A percentile compares a stretch with the other conserved stretches of the same genome.
Conservation (phyloP, 176 grass and related monocot genomes). For the Carex myosuroides region DNA sequence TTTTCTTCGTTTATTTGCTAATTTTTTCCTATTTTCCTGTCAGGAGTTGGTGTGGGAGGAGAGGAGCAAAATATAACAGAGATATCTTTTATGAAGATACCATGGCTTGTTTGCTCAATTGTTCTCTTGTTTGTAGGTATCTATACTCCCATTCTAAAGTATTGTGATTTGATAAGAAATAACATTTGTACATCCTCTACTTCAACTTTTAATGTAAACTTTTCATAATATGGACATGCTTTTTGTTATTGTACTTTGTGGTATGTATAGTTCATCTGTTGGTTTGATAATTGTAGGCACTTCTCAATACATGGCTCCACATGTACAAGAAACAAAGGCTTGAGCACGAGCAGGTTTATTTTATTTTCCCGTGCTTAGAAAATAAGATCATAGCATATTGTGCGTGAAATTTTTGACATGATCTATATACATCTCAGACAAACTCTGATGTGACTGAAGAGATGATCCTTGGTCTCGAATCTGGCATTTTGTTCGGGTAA, state of each 20-base stretch:
- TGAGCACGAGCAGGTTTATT: slow-evolving; percentile 75
- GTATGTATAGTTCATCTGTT: background rate
- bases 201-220: background rate
- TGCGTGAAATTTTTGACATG: slow-evolving; percentile 25
- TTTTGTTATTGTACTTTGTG: background rate
- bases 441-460: slow-evolving; percentile 90
- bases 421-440: slow-evolving; percentile 36
- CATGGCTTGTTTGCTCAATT: slow-evolving; percentile 70
- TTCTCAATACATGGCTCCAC: slow-evolving; percentile 87
- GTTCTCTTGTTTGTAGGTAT: slow-evolving; percentile 99
- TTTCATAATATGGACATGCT: background rate
- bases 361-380: background rate
- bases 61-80: slow-evolving; percentile 80
- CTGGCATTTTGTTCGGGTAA: slow-evolving; percentile 97
- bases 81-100: slow-evolving; percentile 72
- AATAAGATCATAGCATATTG: slow-evolving; percentile 13
- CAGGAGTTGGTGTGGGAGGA: slow-evolving; percentile 94
- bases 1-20: background rate
- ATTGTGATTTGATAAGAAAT: background rate
- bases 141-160: slow-evolving; percentile 36
- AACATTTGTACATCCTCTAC: background rate
- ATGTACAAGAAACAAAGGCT: slow-evolving; percentile 86
- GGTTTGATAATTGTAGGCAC: slow-evolving; percentile 29
- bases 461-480: slow-evolving; percentile 87
- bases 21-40: slow-evolving; percentile 6